These are phyloP conservation scores for Priceomyces medius DNA, from an alignment of 805 yeast species.

Conservation along the genomic window DNA sequence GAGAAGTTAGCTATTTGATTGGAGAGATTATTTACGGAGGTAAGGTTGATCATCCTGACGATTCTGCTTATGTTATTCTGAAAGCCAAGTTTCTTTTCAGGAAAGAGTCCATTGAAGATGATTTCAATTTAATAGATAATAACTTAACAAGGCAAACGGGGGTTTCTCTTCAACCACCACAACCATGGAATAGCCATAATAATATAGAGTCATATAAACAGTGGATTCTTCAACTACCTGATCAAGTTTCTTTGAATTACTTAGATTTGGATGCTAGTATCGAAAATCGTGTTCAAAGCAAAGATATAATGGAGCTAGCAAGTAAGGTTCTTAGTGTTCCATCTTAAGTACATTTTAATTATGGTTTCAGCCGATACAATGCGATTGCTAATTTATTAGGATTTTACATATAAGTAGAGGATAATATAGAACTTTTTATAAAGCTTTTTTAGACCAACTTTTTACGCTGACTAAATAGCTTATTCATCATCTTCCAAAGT, in stretches of 20 bases:
- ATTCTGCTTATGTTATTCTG: conserved; percentile 33
- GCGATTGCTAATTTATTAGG: conserved; percentile 16
- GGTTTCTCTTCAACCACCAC: conserved; percentile 44
- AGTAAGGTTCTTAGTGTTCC: conserved; percentile 8
- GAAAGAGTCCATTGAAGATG: conserved; percentile 36
- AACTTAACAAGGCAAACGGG: conserved; percentile 14
- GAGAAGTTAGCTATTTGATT: conserved; percentile 46
- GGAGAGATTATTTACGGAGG: conserved; percentile 67
- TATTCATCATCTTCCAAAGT: conserved; percentile 86
- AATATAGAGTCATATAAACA: conserved; percentile 28
- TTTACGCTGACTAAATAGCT: conserved; percentile 13
- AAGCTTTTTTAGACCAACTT: conserved; percentile 8
- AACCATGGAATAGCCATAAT: conserved; percentile 15
- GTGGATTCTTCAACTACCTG: conserved; percentile 60
- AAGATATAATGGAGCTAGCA: conserved; percentile 18
- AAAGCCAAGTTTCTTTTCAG: conserved; percentile 42
- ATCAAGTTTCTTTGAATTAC: conserved; percentile 53
- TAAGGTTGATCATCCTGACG: conserved; percentile 46
- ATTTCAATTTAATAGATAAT: conserved; percentile 42
- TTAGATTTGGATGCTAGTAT: conserved; percentile 47
- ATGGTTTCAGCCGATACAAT: conserved; percentile 14
- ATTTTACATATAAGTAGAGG: conserved; percentile 12
- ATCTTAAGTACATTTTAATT: conserved; percentile 11
- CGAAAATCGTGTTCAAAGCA: conserved; percentile 30
- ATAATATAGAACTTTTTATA: conserved; percentile 8